Evolutionary conservation across 257 asterid genomes (phyloP).

Genomic region (Parsonsia alboflavescens): DNA sequence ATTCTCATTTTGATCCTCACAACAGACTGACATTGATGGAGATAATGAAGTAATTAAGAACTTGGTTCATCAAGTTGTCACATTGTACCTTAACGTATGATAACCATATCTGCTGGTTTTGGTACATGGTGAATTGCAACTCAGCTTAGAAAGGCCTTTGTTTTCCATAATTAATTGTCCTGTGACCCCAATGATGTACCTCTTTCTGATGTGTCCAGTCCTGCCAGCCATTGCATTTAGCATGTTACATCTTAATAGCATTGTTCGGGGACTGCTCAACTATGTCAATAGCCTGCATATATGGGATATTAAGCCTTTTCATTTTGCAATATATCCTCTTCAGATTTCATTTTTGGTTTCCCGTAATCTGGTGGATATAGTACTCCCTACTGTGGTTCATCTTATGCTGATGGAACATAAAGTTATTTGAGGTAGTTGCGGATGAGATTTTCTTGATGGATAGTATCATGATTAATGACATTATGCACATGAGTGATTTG

Average conservation of each 20-base stretch:
- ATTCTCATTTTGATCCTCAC: background rate
- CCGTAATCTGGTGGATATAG: background rate
- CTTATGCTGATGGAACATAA: background rate
- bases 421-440: background rate
- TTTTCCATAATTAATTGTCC: background rate
- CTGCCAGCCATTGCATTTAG: background rate
- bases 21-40: background rate
- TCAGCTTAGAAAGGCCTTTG: background rate
- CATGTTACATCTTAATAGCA: background rate
- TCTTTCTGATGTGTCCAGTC: background rate
- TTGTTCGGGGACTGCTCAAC: background rate
- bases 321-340: background rate
- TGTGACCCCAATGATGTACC: background rate
- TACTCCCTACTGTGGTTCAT: background rate
- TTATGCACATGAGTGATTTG: too few relatives aligned
- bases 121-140: background rate
- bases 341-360: background rate
- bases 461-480: too few relatives aligned
- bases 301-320: background rate
- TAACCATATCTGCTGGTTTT: background rate
- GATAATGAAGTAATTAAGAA: background rate
- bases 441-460: background rate
- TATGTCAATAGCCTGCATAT: background rate
- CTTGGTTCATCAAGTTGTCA: background rate
- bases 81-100: background rate